phyloP scores from a whole-genome alignment of 768 basidiomycete species.

The Mycena crocata region DNA sequence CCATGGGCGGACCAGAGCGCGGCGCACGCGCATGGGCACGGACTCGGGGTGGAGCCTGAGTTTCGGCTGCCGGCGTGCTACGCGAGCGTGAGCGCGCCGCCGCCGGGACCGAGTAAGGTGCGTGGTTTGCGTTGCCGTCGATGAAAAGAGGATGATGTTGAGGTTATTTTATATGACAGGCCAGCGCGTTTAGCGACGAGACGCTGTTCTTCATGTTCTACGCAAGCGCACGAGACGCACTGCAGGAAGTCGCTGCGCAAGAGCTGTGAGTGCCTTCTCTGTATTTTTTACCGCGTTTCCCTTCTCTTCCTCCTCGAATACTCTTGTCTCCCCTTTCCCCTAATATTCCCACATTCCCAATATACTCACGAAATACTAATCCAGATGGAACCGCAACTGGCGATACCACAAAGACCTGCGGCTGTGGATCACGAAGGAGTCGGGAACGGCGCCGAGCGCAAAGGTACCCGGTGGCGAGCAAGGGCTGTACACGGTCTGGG shows the following conservation, averaged over 20 bases:
- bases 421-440: constrained; percentile 89
- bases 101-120: constrained; percentile 84
- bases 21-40: no score
- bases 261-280: constrained; percentile 97
- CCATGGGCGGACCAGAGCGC: constrained; percentile 95
- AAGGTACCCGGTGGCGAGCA: constrained; percentile 87
- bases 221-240: constrained; percentile 88
- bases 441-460: constrained; percentile 77
- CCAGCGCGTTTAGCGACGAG: constrained; percentile 91
- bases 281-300: no score
- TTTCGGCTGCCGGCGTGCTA: constrained; percentile 93
- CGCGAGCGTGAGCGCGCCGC: constrained; percentile 85
- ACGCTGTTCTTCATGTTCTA: constrained; percentile 99
- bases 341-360: no score
- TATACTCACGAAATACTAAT: no score
- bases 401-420: constrained; percentile 94
- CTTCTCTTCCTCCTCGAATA: no score
- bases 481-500: constrained; percentile 93
- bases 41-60: constrained; percentile 93
- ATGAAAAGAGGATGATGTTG: background rate
- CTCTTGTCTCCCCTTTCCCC: no score
- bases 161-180: constrained; percentile 41
- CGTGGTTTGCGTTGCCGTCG: constrained; percentile 56
- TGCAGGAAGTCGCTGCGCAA: constrained; percentile 95
- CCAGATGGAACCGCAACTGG: constrained; percentile 97